Percentiles rank a stretch among this genome's conserved stretches.
phyloP scores from a whole-genome alignment of 768 basidiomycete genomes.

The Termitomyces sp. region DNA sequence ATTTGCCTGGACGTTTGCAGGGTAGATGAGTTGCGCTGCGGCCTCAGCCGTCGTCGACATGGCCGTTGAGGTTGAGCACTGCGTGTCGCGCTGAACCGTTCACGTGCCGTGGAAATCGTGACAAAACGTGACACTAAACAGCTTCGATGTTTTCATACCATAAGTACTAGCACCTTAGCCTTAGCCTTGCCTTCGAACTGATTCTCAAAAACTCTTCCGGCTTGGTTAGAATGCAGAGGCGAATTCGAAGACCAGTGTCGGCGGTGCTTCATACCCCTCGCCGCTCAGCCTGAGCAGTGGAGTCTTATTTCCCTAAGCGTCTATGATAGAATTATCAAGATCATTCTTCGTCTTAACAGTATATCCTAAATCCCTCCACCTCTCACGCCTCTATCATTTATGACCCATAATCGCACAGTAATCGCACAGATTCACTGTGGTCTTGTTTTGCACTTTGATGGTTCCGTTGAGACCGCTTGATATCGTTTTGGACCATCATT shows the following conservation, averaged over 20 bases:
- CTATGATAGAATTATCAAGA: background rate
- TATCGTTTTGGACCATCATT: background rate
- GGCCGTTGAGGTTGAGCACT: slow-evolving; percentile 10
- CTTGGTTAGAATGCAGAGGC: background rate
- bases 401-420: background rate
- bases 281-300: background rate
- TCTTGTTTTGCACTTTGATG: background rate
- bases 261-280: background rate
- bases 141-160: no score
- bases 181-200: no score
- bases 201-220: no score
- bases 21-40: slow-evolving; percentile 60
- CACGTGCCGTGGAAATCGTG: background rate
- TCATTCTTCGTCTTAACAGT: background rate
- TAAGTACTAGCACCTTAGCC: no score
- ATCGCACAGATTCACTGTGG: background rate
- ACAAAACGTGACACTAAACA: no score
- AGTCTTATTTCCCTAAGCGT: background rate
- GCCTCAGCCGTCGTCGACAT: slow-evolving; percentile 51
- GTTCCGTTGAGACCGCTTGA: background rate
- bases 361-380: background rate
- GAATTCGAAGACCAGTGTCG: background rate
- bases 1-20: slow-evolving; percentile 66
- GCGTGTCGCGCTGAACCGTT: background rate
- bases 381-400: background rate